Evolutionary conservation across 2,329 filamentous ascomycete species (phyloP).

Genomic region (Cryphonectria radicalis): DNA sequence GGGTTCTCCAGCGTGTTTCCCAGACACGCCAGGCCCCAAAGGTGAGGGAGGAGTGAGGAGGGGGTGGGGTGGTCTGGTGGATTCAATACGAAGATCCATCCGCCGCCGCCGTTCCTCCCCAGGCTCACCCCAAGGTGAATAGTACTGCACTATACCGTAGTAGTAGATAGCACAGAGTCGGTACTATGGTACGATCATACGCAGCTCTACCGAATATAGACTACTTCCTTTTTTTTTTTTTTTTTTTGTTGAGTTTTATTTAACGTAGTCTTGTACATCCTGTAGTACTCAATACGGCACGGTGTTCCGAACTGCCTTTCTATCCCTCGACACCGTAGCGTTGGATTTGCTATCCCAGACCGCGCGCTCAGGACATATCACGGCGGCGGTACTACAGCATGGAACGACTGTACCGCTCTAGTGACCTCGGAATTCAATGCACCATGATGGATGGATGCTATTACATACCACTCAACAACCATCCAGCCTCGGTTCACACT

Average conservation of each 20-base stretch:
- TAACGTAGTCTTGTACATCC: not conserved
- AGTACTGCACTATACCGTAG: not conserved
- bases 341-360: not conserved
- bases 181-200: not conserved
- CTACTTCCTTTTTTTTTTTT: not conserved
- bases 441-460: not conserved
- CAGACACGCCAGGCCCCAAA: not conserved
- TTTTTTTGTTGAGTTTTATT: not conserved
- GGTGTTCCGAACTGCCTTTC: not conserved
- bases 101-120: not conserved
- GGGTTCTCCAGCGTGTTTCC: not conserved
- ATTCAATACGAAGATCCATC: conserved; percentile 2
- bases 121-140: not conserved
- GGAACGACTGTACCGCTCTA: too few relatives aligned
- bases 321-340: not conserved
- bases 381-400: too few relatives aligned
- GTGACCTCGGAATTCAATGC: too few relatives aligned
- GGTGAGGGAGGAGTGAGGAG: not conserved
- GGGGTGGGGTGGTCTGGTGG: conserved; percentile 3
- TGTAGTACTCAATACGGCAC: not conserved
- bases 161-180: not conserved
- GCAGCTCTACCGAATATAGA: not conserved
- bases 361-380: not conserved
- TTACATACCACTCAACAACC: not conserved
- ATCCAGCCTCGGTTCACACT: not conserved